phyloP scores from a whole-genome alignment of 176 grass and related monocot species.

The Triticum urartu region DNA sequence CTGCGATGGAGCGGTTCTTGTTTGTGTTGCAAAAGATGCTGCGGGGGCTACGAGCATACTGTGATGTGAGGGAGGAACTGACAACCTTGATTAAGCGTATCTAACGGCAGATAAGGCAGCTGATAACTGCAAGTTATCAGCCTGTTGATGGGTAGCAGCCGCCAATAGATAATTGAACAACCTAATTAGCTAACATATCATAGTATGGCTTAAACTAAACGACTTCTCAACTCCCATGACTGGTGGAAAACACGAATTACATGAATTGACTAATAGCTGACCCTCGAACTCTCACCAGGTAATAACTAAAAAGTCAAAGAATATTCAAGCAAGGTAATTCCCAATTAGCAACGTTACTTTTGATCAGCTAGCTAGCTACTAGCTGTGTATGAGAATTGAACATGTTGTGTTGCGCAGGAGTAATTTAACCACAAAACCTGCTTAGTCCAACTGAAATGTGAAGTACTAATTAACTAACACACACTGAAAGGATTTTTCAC shows the following conservation, averaged over 20 bases:
- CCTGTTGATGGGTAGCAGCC: too few relatives aligned
- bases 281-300: neutral
- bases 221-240: neutral
- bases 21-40: too few relatives aligned
- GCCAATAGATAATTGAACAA: neutral
- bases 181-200: neutral
- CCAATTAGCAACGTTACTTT: neutral
- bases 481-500: neutral
- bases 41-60: too few relatives aligned
- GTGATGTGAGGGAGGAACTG: too few relatives aligned
- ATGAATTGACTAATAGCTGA: neutral
- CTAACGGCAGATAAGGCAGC: too few relatives aligned
- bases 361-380: neutral
- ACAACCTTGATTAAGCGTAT: too few relatives aligned
- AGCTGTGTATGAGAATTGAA: neutral
- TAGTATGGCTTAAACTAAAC: neutral
- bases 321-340: neutral
- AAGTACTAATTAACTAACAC: neutral
- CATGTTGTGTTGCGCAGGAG: neutral
- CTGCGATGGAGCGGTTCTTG: too few relatives aligned
- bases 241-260: neutral
- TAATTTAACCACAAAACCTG: constrained; percentile 1
- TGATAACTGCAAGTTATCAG: too few relatives aligned
- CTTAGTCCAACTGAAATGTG: neutral
- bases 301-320: neutral